phyloP scores from a whole-genome alignment of 2,329 filamentous ascomycete genomes.

The Diaporthe citriasiana region DNA sequence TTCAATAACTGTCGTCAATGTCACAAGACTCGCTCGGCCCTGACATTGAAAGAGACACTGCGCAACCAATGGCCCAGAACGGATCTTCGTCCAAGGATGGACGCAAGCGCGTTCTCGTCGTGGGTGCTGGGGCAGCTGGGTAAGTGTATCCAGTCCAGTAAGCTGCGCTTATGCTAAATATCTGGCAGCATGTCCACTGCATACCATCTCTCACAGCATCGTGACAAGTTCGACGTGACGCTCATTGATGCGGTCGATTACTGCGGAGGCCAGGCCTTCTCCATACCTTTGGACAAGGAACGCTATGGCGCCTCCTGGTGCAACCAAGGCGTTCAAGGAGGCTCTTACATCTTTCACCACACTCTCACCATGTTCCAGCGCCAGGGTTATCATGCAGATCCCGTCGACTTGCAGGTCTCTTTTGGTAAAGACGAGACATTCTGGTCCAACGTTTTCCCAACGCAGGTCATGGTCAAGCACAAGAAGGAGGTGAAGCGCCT shows the following conservation, averaged over 20 bases:
- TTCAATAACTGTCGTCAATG: neutral
- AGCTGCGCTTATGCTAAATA: neutral
- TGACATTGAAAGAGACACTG: constrained; percentile 20
- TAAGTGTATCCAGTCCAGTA: constrained; percentile 41
- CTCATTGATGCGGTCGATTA: constrained; percentile 70
- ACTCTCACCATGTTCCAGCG: constrained; percentile 75
- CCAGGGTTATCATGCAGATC: constrained; percentile 65
- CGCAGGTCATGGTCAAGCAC: constrained; percentile 68
- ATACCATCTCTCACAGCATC: constrained; percentile 70
- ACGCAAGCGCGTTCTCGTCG: constrained; percentile 54
- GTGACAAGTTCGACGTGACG: constrained; percentile 71
- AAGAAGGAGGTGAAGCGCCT: constrained; percentile 70
- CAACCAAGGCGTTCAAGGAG: constrained; percentile 76
- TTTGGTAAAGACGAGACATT: constrained; percentile 74
- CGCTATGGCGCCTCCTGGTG: constrained; percentile 73
- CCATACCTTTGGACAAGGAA: constrained; percentile 70
- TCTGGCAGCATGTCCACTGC: constrained; percentile 65
- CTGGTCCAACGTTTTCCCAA: constrained; percentile 77
- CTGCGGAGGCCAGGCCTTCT: constrained; percentile 74
- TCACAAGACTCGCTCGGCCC: constrained; percentile 8
- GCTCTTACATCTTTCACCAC: constrained; percentile 75
- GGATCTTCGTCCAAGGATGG: constrained; percentile 27
- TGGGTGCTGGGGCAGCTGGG: constrained; percentile 59
- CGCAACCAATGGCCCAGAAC: constrained; percentile 13
- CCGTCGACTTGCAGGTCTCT: constrained; percentile 72